Evolutionary conservation across 768 basidiomycete genomes (phyloP).

Genomic region (Dentipellis sp.): DNA sequence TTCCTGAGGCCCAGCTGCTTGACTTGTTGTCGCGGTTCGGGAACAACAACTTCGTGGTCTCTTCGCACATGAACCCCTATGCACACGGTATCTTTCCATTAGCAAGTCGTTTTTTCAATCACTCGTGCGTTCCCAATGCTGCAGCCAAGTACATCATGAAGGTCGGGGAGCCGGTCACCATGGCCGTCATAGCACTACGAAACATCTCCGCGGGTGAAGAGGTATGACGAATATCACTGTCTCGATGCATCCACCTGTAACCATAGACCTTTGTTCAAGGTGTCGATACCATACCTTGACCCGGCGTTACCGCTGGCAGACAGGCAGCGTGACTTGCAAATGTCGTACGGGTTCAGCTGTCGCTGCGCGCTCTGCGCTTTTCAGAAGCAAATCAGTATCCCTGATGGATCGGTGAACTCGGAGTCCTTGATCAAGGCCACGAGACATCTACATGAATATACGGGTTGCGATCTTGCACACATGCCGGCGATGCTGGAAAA

Average conservation of each 20-base stretch:
- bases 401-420: slow-evolving; percentile 10
- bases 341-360: slow-evolving; percentile 65
- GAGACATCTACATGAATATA: slow-evolving; percentile 21
- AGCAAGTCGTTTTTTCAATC: slow-evolving; percentile 77
- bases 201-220: slow-evolving; percentile 53
- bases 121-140: slow-evolving; percentile 72
- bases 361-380: slow-evolving; percentile 47
- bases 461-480: background rate
- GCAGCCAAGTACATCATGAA: slow-evolving; percentile 47
- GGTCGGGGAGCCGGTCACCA: slow-evolving; percentile 28
- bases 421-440: slow-evolving; percentile 25
- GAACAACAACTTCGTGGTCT: slow-evolving; percentile 77
- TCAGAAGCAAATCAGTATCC: slow-evolving; percentile 28
- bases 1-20: slow-evolving; percentile 6
- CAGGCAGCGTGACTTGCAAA: slow-evolving; percentile 46
- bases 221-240: slow-evolving; percentile 28
- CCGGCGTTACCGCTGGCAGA: slow-evolving; percentile 56
- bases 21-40: slow-evolving; percentile 52
- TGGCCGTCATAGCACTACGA: slow-evolving; percentile 60
- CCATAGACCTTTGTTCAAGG: slow-evolving; percentile 27
- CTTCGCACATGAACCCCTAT: slow-evolving; percentile 59
- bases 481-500: slow-evolving; percentile 2
- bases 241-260: background rate
- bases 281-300: slow-evolving; percentile 70
- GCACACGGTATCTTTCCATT: slow-evolving; percentile 72